These are phyloP conservation scores for Acorus gramineus DNA, from an alignment of 106 monocot genomes.

Conservation along the genomic window DNA sequence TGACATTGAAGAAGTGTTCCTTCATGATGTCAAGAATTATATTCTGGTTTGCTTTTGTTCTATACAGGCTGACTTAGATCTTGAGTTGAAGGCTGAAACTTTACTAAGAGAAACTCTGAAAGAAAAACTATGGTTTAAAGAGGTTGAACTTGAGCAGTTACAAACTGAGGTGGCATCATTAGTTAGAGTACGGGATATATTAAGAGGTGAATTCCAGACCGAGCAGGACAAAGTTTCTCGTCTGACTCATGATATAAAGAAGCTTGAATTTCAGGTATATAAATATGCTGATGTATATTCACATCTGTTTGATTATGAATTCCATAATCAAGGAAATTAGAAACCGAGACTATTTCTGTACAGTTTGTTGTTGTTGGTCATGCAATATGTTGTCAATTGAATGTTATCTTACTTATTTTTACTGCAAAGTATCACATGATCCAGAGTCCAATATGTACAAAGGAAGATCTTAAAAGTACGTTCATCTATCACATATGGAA, in stretches of 20 bases:
- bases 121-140: slow-evolving; percentile 56
- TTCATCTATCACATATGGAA: no score
- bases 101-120: slow-evolving; percentile 44
- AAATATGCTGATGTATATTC: neutral
- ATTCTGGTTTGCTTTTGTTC: neutral
- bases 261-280: slow-evolving; percentile 63
- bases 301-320: neutral
- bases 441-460: no score
- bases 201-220: slow-evolving; percentile 44
- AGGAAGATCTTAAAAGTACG: no score
- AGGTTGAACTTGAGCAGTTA: slow-evolving; percentile 54
- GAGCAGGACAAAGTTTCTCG: slow-evolving; percentile 58
- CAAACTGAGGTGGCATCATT: slow-evolving; percentile 59
- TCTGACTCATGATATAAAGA: slow-evolving; percentile 50
- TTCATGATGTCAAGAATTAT: no score
- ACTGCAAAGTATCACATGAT: no score
- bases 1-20: no score
- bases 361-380: no score
- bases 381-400: no score
- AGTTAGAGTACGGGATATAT: slow-evolving; percentile 29
- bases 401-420: no score
- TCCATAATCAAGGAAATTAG: neutral
- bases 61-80: slow-evolving; percentile 51
- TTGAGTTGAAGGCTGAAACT: slow-evolving; percentile 61
- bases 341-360: neutral